Conservation (phyloP, 331 rosid species). For the Malus hybrid region DNA sequence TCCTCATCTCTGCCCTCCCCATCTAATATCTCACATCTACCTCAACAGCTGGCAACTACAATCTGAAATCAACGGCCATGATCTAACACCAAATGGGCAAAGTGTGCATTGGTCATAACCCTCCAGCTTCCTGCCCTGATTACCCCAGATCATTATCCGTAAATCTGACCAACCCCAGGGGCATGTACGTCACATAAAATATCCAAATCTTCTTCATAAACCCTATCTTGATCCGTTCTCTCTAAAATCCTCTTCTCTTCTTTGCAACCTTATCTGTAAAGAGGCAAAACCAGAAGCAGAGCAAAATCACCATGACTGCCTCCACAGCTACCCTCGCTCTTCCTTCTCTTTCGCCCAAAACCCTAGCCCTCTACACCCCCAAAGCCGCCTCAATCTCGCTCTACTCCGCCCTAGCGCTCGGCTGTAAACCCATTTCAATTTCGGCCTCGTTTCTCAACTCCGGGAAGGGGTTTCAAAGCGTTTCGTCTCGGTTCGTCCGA, state of each 20-base stretch:
- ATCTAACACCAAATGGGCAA: neutral
- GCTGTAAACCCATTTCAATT: conserved; percentile 35
- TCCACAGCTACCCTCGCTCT: conserved; percentile 57
- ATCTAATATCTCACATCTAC: neutral
- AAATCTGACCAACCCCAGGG: neutral
- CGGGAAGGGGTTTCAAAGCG: neutral
- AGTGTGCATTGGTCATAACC: neutral
- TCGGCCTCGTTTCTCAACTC: conserved; percentile 34
- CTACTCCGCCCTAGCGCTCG: conserved; percentile 18
- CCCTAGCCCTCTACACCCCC: conserved; percentile 21
- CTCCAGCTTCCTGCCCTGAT: neutral
- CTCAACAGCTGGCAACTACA: neutral
- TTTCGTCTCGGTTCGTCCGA: conserved; percentile 37
- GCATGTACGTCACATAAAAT: neutral
- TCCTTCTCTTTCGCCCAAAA: conserved; percentile 29
- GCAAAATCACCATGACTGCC: conserved; percentile 53
- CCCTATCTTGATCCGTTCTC: neutral
- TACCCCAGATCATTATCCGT: neutral
- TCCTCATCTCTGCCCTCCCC: neutral
- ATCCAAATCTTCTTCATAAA: conserved; percentile 5
- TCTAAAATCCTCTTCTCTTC: neutral
- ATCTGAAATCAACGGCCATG: neutral
- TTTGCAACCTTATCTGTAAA: conserved; percentile 38
- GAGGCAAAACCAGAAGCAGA: neutral
- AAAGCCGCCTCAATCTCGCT: conserved; percentile 29